Evolutionary conservation across 331 rosid genomes (phyloP).

Genomic region (Pyrus hybrid): DNA sequence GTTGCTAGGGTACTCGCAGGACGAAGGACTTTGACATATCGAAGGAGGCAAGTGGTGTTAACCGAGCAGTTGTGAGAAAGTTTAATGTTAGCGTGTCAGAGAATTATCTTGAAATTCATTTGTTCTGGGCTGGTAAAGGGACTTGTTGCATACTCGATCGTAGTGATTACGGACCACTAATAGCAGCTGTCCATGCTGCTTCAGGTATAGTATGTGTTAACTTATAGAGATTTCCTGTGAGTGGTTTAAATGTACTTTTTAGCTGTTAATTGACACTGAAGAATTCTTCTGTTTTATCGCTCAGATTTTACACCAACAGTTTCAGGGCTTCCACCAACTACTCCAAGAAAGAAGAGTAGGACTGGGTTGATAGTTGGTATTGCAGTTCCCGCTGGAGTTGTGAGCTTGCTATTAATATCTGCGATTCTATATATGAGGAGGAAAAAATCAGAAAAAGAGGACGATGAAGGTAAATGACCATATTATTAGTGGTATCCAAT

Average conservation of each 20-base stretch:
- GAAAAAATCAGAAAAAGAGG: not conserved
- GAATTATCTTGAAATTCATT: too few relatives aligned
- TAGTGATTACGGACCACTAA: too few relatives aligned
- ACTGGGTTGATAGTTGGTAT: conserved; percentile 11
- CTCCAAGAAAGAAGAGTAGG: not conserved
- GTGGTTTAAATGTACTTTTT: not conserved
- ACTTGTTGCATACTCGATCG: too few relatives aligned
- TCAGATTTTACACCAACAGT: conserved; percentile 15
- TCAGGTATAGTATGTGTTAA: too few relatives aligned
- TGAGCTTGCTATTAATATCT: not conserved
- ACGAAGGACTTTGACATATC: too few relatives aligned
- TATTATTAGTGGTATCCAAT: too few relatives aligned
- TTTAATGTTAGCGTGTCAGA: too few relatives aligned
- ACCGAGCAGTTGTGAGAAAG: too few relatives aligned
- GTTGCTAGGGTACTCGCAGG: too few relatives aligned
- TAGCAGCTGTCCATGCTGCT: too few relatives aligned
- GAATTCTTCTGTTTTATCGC: not conserved
- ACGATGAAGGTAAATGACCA: conserved; percentile 11
- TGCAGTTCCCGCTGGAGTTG: conserved; percentile 4
- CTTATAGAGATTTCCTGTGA: not conserved
- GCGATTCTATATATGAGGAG: conserved; percentile 2
- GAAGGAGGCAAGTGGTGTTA: too few relatives aligned
- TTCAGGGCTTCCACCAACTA: not conserved
- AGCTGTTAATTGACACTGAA: not conserved
- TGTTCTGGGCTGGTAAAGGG: too few relatives aligned